A percentile compares a stretch with the other conserved stretches of the same genome.
Evolutionary conservation across 176 grass and related monocot genomes (phyloP).

Genomic region (Avena atlantica): DNA sequence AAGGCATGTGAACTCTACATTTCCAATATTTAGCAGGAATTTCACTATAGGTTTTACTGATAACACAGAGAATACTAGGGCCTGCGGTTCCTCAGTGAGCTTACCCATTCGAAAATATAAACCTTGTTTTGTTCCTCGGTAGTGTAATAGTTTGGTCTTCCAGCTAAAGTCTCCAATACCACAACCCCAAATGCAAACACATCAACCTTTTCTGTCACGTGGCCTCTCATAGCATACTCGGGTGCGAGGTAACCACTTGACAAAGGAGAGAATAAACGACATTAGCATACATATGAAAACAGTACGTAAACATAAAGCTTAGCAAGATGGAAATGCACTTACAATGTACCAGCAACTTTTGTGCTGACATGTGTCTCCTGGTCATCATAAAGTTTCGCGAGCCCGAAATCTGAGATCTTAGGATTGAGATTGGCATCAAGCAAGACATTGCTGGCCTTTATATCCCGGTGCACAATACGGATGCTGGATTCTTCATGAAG

Average conservation of each 20-base stretch:
- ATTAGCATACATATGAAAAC: constrained; percentile 25
- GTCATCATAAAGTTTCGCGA: constrained; percentile 84
- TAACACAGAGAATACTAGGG: background rate
- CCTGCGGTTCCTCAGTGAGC: background rate
- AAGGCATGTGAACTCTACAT: background rate
- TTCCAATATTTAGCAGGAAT: background rate
- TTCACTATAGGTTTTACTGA: background rate
- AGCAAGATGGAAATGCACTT: constrained; percentile 37
- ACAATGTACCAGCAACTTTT: constrained; percentile 86
- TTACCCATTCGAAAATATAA: constrained; percentile 84
- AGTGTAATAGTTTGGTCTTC: constrained; percentile 61
- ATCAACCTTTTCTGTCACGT: constrained; percentile 82
- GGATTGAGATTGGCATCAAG: constrained; percentile 72
- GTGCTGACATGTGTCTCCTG: constrained; percentile 81
- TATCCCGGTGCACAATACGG: constrained; percentile 81
- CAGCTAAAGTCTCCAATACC: constrained; percentile 62
- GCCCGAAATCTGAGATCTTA: constrained; percentile 89
- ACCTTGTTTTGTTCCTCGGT: constrained; percentile 43
- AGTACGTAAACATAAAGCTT: background rate
- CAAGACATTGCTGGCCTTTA: constrained; percentile 84
- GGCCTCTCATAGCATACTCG: constrained; percentile 94
- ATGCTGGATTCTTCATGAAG: constrained; percentile 81
- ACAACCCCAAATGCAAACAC: constrained; percentile 82
- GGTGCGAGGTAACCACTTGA: constrained; percentile 82
- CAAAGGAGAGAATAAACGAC: background rate